Evolutionary conservation across 2,329 filamentous ascomycete species (phyloP), one percentile per base, ranked within the genome.

Genomic region (Pyricularia grisea): DNA sequence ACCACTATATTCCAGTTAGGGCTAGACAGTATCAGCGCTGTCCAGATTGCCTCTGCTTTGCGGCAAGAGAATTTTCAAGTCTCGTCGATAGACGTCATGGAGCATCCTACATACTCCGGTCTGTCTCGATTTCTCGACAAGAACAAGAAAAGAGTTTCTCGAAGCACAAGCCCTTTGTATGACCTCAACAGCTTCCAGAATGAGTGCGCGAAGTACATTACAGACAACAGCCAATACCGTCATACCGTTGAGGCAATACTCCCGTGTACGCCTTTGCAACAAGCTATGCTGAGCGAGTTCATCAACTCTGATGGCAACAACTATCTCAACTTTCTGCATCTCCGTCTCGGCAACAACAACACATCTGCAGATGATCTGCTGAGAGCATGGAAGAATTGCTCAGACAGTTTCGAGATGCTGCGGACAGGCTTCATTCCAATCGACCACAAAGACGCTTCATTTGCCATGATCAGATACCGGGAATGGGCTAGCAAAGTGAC

Each of bases 1-100:
- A 92, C 88, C 0, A 93, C 92, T 0, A 92, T 98, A 66, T 97
- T 94, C 74, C 88, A 91, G 70, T 85, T 97, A n/a, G 94, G 94
- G 0, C 81, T 97, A 3, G 94, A 97, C 78, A 97, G 94, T 76
- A 95, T 98, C 74, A 94, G 91, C 70, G 92, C 93, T 0, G 85
- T 90, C 5, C 93, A 97, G 74, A 82, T 97, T 11, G 92, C 93
- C 0, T 84, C 87, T 1, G 80, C 84, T 30, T 81, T 97, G 20
- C 87, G 90, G 23, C 85, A 83, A 58, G 74, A 83, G 23, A 88
- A 88, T 0, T 80, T 88, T 58, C 74, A 77, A 1, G 78, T 93
- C 0, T 87, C 88, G 1, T 88, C 91, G 0, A 85, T 88, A 1
- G 92, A 97, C 76, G 88, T 97, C 17, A 85, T 97, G 68, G 88